Evolutionary conservation across 2,329 filamentous ascomycete genomes (phyloP).

Genomic region (Sporothrix globosa): DNA sequence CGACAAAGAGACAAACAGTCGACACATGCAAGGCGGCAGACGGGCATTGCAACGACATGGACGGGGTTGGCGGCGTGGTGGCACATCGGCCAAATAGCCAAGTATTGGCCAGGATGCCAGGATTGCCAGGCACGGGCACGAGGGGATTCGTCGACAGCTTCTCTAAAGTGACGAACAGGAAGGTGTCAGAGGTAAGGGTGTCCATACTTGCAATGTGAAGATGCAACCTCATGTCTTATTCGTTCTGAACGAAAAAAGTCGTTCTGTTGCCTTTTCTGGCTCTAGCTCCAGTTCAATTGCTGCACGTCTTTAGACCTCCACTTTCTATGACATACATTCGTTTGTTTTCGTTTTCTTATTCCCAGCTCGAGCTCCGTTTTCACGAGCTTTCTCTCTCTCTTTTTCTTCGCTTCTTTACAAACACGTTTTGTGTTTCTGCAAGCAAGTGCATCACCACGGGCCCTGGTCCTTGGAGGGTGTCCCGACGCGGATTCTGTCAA

Average conservation of each 20-base stretch:
- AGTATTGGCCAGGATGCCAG: too few species aligned
- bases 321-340: not conserved
- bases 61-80: not conserved
- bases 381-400: conserved; percentile 2
- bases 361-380: not conserved
- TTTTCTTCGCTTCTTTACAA: not conserved
- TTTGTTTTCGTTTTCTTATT: conserved; percentile 1
- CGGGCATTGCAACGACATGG: not conserved
- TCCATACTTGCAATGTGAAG: conserved; percentile 1
- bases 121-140: conserved; percentile 16
- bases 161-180: not conserved
- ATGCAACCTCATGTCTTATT: conserved; percentile 13
- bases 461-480: too few species aligned
- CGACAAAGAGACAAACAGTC: too few species aligned
- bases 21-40: too few species aligned
- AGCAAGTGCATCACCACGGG: too few species aligned
- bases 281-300: not conserved
- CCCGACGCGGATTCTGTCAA: not conserved
- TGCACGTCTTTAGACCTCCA: not conserved
- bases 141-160: conserved; percentile 15
- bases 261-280: not conserved
- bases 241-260: not conserved
- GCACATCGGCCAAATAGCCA: not conserved
- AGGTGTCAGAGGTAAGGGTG: not conserved
- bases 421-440: not conserved